Base-by-base conservation (phyloP, 2,329 filamentous ascomycete genomes). In the Raffaelea albimanens region DNA sequence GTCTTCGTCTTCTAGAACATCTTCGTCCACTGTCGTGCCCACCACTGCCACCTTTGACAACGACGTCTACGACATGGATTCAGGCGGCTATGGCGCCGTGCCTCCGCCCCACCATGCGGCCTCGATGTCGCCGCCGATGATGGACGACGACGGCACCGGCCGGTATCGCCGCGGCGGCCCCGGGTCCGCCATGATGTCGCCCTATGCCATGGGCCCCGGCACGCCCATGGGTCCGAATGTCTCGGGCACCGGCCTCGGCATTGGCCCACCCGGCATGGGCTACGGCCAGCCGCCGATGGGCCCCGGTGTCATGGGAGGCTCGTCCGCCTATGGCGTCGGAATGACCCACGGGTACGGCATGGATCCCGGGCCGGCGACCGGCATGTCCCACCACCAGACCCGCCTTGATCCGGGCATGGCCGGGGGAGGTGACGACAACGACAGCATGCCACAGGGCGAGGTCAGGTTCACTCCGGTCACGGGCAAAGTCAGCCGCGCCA, bases 401-500 rank as follows among this genome's bases (percentile, higher is more conserved):
- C 14, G 38, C 9, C 38, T 19, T 20, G 38, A 8, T 11, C 20
- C 20, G 22, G 20, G 40, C 13, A 22, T n/a, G 8, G 14, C 13
- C 40, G 40, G 11, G 3, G 20, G 14, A 5, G 40, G 5, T 22
- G 22, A 21, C 25, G 4, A 10, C 21, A 29, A 9, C 25, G 19
- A 29, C 42, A 20, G 29, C 42, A 18, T 16, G 13, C 7, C 14
- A 8, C 9, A 18, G 19, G 13, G 25, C 5, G 43, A 20, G 20
- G 20, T 48, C 31, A 40, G 39, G 22, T 31, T 42, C 11, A 54
- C 52, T 2, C 52, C 50, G 0, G 41, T 51, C 13, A 53, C 52
- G 3, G 40, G 33, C 4, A 46, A 50, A 2, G 4, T 34, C 5
- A 54, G 52, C 33, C 46, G 49, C 4, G 52, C 52, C 3, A 53